A percentile compares a stretch with the other conserved stretches of the same genome.
Conservation (phyloP, 202 grass and related monocot species). For the Setaria viridis region DNA sequence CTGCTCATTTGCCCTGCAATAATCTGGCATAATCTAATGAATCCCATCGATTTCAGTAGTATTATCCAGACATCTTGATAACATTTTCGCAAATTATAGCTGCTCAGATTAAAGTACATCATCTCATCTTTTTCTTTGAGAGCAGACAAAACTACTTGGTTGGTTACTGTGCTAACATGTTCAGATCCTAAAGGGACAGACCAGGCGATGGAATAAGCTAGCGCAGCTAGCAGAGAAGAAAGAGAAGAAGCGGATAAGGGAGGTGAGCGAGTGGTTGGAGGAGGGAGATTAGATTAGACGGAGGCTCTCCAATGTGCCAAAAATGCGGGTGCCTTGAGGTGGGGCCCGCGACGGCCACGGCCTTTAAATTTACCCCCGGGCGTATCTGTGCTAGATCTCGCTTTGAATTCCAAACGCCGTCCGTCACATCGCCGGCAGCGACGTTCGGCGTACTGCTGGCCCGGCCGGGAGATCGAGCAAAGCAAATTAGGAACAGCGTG, state of each 20-base stretch:
- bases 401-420: slow-evolving; percentile 50
- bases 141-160: too few species aligned
- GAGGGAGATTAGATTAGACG: background rate
- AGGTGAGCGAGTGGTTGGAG: slow-evolving; percentile 26
- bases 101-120: background rate
- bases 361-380: slow-evolving; percentile 34
- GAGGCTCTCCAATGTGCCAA: slow-evolving; percentile 29
- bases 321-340: slow-evolving; percentile 31
- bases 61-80: background rate
- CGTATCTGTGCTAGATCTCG: slow-evolving; percentile 63
- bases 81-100: background rate
- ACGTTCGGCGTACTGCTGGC: background rate
- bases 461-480: too few species aligned
- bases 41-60: background rate
- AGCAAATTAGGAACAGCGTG: background rate
- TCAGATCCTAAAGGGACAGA: too few species aligned
- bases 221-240: too few species aligned
- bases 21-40: background rate
- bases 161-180: too few species aligned
- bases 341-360: slow-evolving; percentile 46
- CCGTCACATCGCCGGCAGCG: slow-evolving; percentile 48
- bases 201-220: too few species aligned
- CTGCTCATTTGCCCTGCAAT: background rate
- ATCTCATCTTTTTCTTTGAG: too few species aligned
- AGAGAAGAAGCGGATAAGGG: slow-evolving; percentile 49